These are phyloP conservation scores for Conringia planisiliqua DNA, from an alignment of 345 rosid species.

Conservation along the genomic window DNA sequence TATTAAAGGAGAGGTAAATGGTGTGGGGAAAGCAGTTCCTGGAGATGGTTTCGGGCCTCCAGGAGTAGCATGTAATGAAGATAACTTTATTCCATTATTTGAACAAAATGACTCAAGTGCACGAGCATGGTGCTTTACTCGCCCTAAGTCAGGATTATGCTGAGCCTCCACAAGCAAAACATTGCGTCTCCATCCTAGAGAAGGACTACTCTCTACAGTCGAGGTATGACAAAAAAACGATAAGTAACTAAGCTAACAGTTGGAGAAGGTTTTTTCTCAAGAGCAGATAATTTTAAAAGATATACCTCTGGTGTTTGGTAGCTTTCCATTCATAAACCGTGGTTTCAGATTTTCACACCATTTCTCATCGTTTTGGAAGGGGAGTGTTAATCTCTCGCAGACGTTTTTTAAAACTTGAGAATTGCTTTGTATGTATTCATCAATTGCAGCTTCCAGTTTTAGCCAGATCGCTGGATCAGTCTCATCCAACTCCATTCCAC, in stretches of 20 bases:
- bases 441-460: constrained; percentile 80
- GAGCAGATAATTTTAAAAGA: constrained; percentile 4
- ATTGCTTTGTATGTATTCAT: constrained; percentile 73
- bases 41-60: constrained; percentile 55
- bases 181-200: constrained; percentile 93
- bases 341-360: constrained; percentile 54
- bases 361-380: constrained; percentile 76
- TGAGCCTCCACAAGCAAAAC: constrained; percentile 93
- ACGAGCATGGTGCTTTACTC: constrained; percentile 76
- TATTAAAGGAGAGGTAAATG: constrained; percentile 79
- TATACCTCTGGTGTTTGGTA: constrained; percentile 32
- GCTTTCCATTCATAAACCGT: constrained; percentile 33
- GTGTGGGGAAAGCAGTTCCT: constrained; percentile 70
- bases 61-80: constrained; percentile 49
- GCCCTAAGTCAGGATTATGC: constrained; percentile 85
- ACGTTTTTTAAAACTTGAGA: constrained; percentile 62
- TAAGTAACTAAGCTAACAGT: not conserved
- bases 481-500: constrained; percentile 98
- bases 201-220: constrained; percentile 61
- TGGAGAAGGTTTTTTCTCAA: constrained; percentile 25
- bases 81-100: constrained; percentile 62
- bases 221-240: constrained; percentile 25
- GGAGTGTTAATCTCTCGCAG: constrained; percentile 73
- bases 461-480: constrained; percentile 97
- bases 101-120: constrained; percentile 87